A percentile compares a stretch with the other conserved stretches of the same genome.
Conservation (phyloP, 2,329 filamentous ascomycete genomes). For the Byssoonygena ceratinophila region DNA sequence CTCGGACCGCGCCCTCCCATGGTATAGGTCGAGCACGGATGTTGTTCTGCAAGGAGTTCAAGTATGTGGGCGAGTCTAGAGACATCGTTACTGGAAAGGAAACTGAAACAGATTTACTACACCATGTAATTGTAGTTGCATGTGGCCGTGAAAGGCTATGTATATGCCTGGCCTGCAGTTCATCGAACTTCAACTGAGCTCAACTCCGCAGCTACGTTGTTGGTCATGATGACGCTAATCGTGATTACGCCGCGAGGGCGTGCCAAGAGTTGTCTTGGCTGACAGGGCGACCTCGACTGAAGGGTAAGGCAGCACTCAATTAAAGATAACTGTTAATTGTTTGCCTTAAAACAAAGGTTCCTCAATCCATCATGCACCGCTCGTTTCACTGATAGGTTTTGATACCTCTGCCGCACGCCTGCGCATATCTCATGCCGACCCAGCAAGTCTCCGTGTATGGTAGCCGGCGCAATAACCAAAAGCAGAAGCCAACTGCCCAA, state of each 20-base stretch:
- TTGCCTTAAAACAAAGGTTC: background rate
- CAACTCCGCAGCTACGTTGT: background rate
- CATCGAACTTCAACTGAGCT: conserved; percentile 1
- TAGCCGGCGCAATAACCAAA: background rate
- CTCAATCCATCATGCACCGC: background rate
- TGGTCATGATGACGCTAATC: background rate
- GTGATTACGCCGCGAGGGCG: background rate
- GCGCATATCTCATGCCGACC: background rate
- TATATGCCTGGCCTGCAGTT: background rate
- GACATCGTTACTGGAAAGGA: conserved; percentile 52
- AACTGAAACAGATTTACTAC: background rate
- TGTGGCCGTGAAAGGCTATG: background rate
- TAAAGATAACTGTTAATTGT: background rate
- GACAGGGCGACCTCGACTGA: background rate
- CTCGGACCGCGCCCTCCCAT: conserved; percentile 92
- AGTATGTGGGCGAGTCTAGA: conserved; percentile 81
- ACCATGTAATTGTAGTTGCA: background rate
- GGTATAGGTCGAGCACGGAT: conserved; percentile 91
- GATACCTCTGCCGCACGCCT: background rate
- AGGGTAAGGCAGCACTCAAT: background rate
- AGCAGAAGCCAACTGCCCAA: background rate
- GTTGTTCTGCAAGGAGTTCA: conserved; percentile 85
- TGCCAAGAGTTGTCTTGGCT: conserved; percentile 5
- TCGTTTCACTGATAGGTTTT: background rate
- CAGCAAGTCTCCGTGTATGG: background rate